These are phyloP conservation scores for Candida railenensis DNA, from an alignment of 805 yeast species.

Conservation along the genomic window DNA sequence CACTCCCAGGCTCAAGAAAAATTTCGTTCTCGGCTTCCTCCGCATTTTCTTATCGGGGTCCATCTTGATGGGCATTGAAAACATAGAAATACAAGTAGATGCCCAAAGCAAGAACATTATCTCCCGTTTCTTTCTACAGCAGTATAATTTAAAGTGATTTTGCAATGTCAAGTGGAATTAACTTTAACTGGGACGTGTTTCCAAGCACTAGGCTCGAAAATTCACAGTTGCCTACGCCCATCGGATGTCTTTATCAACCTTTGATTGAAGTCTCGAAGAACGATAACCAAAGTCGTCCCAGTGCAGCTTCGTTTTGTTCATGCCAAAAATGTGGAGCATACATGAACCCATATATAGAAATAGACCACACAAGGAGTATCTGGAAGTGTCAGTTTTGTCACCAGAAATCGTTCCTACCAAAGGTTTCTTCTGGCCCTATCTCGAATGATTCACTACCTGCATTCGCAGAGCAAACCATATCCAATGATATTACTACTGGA, in stretches of 20 bases:
- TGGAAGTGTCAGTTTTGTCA: conserved; percentile 43
- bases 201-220: conserved; percentile 40
- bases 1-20: neutral
- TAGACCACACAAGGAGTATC: conserved; percentile 27
- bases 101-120: too few relatives aligned
- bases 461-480: conserved; percentile 13
- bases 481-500: conserved; percentile 20
- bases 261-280: conserved; percentile 5
- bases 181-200: conserved; percentile 70
- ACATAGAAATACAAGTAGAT: too few relatives aligned
- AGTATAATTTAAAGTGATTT: neutral
- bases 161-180: conserved; percentile 40
- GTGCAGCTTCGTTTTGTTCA: conserved; percentile 8
- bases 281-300: neutral
- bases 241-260: conserved; percentile 38
- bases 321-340: conserved; percentile 28
- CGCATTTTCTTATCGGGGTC: neutral
- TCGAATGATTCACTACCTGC: conserved; percentile 15
- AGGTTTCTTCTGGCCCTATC: conserved; percentile 7
- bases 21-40: neutral
- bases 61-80: neutral
- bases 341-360: conserved; percentile 27
- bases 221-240: conserved; percentile 28
- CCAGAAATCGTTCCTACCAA: conserved; percentile 21
- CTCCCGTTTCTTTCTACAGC: neutral